Evolutionary conservation across 1,284 basidiomycete genomes (phyloP), one percentile per base, ranked within the genome.

Genomic region (Ceratobasidium sp.): DNA sequence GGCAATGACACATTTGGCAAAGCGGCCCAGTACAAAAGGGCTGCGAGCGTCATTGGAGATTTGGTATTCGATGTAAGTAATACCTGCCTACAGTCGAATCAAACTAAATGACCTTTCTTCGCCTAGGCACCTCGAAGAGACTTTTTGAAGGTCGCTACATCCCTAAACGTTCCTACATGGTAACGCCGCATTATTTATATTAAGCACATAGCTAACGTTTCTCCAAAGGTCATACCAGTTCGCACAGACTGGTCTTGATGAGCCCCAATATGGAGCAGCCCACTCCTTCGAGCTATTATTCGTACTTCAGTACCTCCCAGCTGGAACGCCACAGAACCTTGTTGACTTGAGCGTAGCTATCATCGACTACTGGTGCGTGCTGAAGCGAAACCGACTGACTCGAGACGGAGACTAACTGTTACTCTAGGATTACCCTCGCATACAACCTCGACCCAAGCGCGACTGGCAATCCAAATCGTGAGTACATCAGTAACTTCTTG

Each of bases 21-120:
- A 22, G 50, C 59, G 4, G 60, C 67, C 50, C 75, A 73, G 60
- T 75, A 64, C 50, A 75, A 75, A 31, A 67, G 75, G 11, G 60
- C 69, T 29, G 69, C 67, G 31, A 72, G 66, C 33, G 60, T 64
- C 19, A 19, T 72, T 29, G 67, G 69, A 6, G 75, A 75, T 48
- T 19, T 64, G 14, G 22, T 73, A 31, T 67, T 73, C 22, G 69
- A 75, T 3, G 59, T 73, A n/a, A 57, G 57, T 60, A 22, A 41
- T 41, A 41, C 14, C 19, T 8, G 6, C 17, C 24, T 19, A 5
- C 14, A 31, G 15, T 14, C 7, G n/a, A 29, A 24, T 22, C 24
- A 19, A 29, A 19, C 24, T 7, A 22, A 11, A 47, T 31, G 50
- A 24, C 36, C 44, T 48, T 5, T 63, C 9, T 17, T 65, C 31